Percentiles rank a stretch among this genome's conserved stretches.
Evolutionary conservation across 78 protist genomes (phyloP).

Genomic region (Dictyostelium purpureum): DNA sequence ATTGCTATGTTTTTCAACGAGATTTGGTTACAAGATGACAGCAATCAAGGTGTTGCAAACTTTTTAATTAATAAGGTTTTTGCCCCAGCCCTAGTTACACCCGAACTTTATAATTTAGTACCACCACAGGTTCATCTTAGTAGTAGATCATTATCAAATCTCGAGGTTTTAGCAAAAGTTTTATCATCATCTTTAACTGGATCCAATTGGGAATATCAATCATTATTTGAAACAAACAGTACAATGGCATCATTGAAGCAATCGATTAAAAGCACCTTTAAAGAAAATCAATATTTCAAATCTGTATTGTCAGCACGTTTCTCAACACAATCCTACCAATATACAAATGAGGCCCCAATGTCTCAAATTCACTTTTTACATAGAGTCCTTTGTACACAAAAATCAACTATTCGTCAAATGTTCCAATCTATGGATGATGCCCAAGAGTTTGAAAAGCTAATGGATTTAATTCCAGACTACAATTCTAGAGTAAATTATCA

Average conservation of each 20-base stretch:
- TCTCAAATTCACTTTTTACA: conserved; percentile 44
- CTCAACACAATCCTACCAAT: conserved; percentile 44
- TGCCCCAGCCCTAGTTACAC: conserved; percentile 18
- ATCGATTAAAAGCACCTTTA: background rate
- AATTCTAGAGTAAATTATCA: background rate
- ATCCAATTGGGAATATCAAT: background rate
- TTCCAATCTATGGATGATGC: background rate
- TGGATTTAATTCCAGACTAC: conserved; percentile 10
- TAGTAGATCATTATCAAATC: background rate
- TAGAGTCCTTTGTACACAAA: background rate
- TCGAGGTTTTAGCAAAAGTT: background rate
- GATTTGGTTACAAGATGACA: conserved; percentile 69
- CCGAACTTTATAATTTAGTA: conserved; percentile 14
- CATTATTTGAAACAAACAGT: background rate
- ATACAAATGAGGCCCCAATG: conserved; percentile 58
- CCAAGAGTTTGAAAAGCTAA: conserved; percentile 13
- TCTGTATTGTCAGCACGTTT: conserved; percentile 28
- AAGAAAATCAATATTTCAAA: conserved; percentile 44
- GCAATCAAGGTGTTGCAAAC: conserved; percentile 19
- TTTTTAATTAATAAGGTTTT: conserved; percentile 21
- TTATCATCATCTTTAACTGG: conserved; percentile 7
- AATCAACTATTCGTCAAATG: background rate
- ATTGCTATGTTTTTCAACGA: conserved; percentile 56
- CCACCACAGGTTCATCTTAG: conserved; percentile 47
- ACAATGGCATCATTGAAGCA: background rate